These are phyloP conservation scores for Leptodermis oblonga DNA, from an alignment of 257 asterid genomes.

Conservation along the genomic window DNA sequence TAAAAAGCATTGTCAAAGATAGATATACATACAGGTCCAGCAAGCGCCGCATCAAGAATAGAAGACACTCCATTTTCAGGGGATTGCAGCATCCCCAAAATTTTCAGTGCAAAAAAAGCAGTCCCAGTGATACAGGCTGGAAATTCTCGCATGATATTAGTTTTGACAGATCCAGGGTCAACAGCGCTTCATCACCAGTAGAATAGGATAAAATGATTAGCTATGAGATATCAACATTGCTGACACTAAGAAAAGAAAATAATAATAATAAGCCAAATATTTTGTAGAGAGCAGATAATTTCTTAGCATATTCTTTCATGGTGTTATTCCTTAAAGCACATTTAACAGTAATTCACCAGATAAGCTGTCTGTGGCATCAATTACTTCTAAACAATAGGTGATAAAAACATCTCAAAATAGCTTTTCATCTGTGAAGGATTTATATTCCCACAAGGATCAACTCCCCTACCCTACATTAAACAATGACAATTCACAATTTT, in stretches of 20 bases:
- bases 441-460: background rate
- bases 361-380: background rate
- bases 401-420: background rate
- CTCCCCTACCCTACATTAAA: background rate
- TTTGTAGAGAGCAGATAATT: background rate
- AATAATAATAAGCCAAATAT: too few species aligned
- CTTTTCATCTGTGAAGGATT: background rate
- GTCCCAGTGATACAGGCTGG: slow-evolving; percentile 45
- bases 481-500: background rate
- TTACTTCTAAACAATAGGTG: background rate
- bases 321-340: background rate
- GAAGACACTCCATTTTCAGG: slow-evolving; percentile 57
- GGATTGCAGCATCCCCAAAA: slow-evolving; percentile 66
- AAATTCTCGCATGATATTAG: slow-evolving; percentile 81
- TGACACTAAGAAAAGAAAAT: background rate
- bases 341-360: background rate
- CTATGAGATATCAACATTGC: background rate
- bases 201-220: background rate
- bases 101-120: slow-evolving; percentile 43
- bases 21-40: slow-evolving; percentile 61
- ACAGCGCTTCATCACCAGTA: slow-evolving; percentile 45
- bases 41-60: slow-evolving; percentile 75
- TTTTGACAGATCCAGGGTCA: slow-evolving; percentile 88
- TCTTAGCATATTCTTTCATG: background rate
- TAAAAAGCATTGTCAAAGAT: background rate